phyloP scores from a whole-genome alignment of 805 yeast genomes.

The Suhomyces sp. region DNA sequence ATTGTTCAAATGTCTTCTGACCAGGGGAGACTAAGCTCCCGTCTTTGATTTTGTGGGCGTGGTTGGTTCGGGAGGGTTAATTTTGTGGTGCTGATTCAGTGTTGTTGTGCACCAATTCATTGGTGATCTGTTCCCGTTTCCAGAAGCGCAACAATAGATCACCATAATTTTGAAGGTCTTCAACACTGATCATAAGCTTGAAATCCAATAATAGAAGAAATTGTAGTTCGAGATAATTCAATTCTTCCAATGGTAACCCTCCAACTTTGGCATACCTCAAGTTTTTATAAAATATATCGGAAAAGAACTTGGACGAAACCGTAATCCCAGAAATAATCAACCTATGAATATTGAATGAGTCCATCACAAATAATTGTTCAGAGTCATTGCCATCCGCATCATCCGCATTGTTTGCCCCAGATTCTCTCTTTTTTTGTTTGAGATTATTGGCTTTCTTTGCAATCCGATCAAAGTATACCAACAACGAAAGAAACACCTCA shows the following conservation, averaged over 20 bases:
- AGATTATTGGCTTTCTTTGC: slow-evolving; percentile 74
- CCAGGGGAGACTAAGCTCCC: too few relatives aligned
- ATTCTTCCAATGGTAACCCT: slow-evolving; percentile 88
- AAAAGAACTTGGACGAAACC: slow-evolving; percentile 90
- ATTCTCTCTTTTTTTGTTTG: slow-evolving; percentile 24
- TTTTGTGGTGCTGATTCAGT: background rate
- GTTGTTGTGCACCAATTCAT: slow-evolving; percentile 22
- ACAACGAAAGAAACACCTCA: slow-evolving; percentile 85
- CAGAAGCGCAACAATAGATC: slow-evolving; percentile 82
- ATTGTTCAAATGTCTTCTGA: too few relatives aligned
- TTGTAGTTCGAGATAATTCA: slow-evolving; percentile 89
- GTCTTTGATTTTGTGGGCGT: too few relatives aligned
- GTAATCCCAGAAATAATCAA: slow-evolving; percentile 93
- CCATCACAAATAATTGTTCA: slow-evolving; percentile 85
- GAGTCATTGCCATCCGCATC: slow-evolving; percentile 17
- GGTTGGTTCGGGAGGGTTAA: too few relatives aligned
- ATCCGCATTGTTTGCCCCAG: slow-evolving; percentile 13
- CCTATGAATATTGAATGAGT: slow-evolving; percentile 92
- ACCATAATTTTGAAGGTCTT: slow-evolving; percentile 88
- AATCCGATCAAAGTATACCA: slow-evolving; percentile 93
- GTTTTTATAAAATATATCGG: slow-evolving; percentile 92
- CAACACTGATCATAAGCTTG: slow-evolving; percentile 80
- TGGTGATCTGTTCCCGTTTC: slow-evolving; percentile 63
- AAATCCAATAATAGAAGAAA: slow-evolving; percentile 83
- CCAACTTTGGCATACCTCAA: slow-evolving; percentile 95